Percentiles rank a stretch among this genome's conserved stretches.
Conservation (phyloP, 2,329 filamentous ascomycete species). For the Colletotrichum destructivum region DNA sequence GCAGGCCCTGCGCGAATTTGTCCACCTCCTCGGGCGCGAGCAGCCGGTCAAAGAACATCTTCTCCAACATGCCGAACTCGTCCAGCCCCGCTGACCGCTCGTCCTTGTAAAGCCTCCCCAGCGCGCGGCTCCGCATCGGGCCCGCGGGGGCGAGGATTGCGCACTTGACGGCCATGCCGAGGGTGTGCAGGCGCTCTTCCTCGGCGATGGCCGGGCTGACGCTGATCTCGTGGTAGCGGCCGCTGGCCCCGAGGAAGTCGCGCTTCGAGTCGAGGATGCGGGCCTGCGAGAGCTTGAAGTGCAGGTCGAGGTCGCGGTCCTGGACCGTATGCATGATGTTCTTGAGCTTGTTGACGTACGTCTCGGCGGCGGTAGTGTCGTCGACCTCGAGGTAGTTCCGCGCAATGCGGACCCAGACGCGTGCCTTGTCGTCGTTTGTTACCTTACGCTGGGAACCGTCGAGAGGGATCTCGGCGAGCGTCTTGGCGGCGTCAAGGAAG, state of each 20-base stretch:
- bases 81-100: constrained; percentile 82
- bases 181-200: constrained; percentile 85
- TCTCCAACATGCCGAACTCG: constrained; percentile 92
- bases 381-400: constrained; percentile 95
- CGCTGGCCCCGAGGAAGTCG: constrained; percentile 88
- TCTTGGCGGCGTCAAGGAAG: constrained; percentile 82
- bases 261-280: constrained; percentile 93
- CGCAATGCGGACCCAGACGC: constrained; percentile 93
- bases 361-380: constrained; percentile 87
- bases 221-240: constrained; percentile 90
- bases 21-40: constrained; percentile 86
- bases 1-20: constrained; percentile 85
- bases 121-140: constrained; percentile 82
- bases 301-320: constrained; percentile 81
- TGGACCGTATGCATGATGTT: constrained; percentile 86
- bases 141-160: constrained; percentile 94
- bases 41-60: constrained; percentile 95
- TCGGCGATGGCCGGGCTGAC: constrained; percentile 85
- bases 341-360: constrained; percentile 94
- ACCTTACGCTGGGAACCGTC: constrained; percentile 91
- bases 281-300: constrained; percentile 93
- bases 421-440: constrained; percentile 84
- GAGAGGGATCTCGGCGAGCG: constrained; percentile 86
- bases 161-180: constrained; percentile 91
- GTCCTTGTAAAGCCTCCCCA: constrained; percentile 93